Percentiles rank a stretch among this genome's conserved stretches.
These are phyloP conservation scores for Aphanomyces invadans DNA, from an alignment of 352 stramenopile genomes.

Conservation along the genomic window DNA sequence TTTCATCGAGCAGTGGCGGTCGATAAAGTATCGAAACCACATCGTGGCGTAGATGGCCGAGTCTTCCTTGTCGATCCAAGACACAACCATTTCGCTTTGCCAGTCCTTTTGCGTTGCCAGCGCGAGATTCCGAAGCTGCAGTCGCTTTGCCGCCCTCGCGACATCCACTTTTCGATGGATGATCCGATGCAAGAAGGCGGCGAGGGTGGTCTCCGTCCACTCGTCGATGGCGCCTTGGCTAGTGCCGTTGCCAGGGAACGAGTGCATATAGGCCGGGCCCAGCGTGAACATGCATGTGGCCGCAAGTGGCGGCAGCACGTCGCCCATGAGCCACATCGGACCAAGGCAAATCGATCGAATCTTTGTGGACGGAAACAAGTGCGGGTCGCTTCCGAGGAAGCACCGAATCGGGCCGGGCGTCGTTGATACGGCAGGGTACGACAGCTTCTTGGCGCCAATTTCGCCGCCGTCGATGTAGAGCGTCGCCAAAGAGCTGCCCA, in stretches of 20 bases:
- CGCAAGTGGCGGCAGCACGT: constrained; percentile 38
- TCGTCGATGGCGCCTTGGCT: constrained; percentile 52
- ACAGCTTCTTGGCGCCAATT: constrained; percentile 64
- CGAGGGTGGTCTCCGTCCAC: constrained; percentile 61
- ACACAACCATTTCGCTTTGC: constrained; percentile 24
- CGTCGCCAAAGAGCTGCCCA: constrained; percentile 63
- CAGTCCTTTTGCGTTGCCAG: constrained; percentile 26
- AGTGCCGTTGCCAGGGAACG: constrained; percentile 50
- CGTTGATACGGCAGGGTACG: constrained; percentile 43
- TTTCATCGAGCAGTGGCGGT: constrained; percentile 49
- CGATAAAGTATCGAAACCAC: constrained; percentile 50
- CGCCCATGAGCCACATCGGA: constrained; percentile 56
- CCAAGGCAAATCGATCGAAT: constrained; percentile 58
- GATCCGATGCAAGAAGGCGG: constrained; percentile 44
- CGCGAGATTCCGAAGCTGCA: constrained; percentile 40
- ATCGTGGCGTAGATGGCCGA: constrained; percentile 35
- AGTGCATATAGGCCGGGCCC: constrained; percentile 47
- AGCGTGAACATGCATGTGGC: constrained; percentile 59
- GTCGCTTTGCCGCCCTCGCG: constrained; percentile 33
- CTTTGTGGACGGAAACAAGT: constrained; percentile 54
- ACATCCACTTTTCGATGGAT: constrained; percentile 55
- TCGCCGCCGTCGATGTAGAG: constrained; percentile 69
- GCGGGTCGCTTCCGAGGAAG: constrained; percentile 66
- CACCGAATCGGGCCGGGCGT: constrained; percentile 42
- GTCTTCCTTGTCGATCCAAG: constrained; percentile 23